Percentiles rank a stretch among this genome's conserved stretches.
phyloP scores from a whole-genome alignment of 208 protist genomes.

The Kentomonas sorsogonicus region DNA sequence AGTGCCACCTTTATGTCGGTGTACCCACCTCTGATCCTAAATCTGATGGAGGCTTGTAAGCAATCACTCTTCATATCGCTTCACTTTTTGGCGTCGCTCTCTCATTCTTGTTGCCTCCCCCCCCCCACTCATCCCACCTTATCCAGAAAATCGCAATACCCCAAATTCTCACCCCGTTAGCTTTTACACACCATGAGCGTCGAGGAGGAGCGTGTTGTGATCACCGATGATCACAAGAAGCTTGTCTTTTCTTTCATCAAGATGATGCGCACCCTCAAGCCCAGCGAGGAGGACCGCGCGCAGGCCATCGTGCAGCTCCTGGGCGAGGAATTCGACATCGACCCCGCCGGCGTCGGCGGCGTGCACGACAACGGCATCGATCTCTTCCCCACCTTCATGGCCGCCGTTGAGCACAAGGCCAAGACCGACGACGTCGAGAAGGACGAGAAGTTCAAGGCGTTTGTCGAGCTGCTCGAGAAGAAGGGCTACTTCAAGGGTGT shows the following conservation, averaged over 20 bases:
- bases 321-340: conserved; percentile 68
- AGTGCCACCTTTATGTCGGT: no score
- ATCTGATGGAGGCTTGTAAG: no score
- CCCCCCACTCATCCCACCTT: no score
- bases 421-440: conserved; percentile 38
- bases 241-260: conserved; percentile 84
- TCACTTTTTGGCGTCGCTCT: no score
- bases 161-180: no score
- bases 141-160: no score
- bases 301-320: conserved; percentile 57
- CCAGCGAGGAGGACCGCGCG: conserved; percentile 30
- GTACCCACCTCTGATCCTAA: no score
- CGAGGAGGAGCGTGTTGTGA: conserved; percentile 21
- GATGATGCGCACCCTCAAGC: conserved; percentile 46
- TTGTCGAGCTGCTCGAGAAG: conserved; percentile 79
- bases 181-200: conserved; percentile 8
- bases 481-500: conserved; percentile 90
- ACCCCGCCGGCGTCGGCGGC: conserved; percentile 64
- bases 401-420: conserved; percentile 42
- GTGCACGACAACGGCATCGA: conserved; percentile 63
- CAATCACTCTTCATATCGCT: no score
- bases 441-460: conserved; percentile 84
- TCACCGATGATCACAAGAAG: conserved; percentile 79
- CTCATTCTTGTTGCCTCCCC: no score
- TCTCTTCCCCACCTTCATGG: conserved; percentile 50